phyloP scores from a whole-genome alignment of 1,284 basidiomycete genomes.

The Moniliella sp. region DNA sequence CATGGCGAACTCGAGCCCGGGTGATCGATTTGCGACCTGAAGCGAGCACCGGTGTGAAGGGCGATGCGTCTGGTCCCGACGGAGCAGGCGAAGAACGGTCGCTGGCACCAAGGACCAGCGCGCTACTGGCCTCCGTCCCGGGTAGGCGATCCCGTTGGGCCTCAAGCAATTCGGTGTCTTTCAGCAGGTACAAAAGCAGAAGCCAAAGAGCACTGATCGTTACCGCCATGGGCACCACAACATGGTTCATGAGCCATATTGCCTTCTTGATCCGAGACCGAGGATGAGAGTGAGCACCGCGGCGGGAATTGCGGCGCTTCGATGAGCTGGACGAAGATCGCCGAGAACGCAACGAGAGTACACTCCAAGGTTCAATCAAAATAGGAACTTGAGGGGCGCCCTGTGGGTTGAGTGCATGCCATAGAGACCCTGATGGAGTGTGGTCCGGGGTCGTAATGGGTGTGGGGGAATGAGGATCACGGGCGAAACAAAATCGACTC shows the following conservation, averaged over 20 bases:
- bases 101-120: no score
- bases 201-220: slow-evolving; percentile 57
- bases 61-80: no score
- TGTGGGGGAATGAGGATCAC: no score
- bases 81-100: no score
- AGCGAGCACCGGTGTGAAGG: no score
- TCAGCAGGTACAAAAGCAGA: slow-evolving; percentile 69
- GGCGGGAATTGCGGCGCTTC: slow-evolving; percentile 35
- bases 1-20: no score
- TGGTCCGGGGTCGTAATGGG: no score
- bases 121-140: no score
- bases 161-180: slow-evolving; percentile 72
- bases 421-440: slow-evolving; percentile 42
- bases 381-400: slow-evolving; percentile 52
- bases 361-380: slow-evolving; percentile 54
- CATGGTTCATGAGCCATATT: slow-evolving; percentile 55
- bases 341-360: no score
- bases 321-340: slow-evolving; percentile 1
- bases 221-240: slow-evolving; percentile 59
- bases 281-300: slow-evolving; percentile 22
- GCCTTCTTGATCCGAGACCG: slow-evolving; percentile 38
- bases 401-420: slow-evolving; percentile 58
- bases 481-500: no score
- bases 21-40: no score
- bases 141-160: slow-evolving; percentile 52